Percentiles rank a stretch among this genome's conserved stretches.
phyloP scores from a whole-genome alignment of 768 basidiomycete genomes.

The Termitomyces sp. region DNA sequence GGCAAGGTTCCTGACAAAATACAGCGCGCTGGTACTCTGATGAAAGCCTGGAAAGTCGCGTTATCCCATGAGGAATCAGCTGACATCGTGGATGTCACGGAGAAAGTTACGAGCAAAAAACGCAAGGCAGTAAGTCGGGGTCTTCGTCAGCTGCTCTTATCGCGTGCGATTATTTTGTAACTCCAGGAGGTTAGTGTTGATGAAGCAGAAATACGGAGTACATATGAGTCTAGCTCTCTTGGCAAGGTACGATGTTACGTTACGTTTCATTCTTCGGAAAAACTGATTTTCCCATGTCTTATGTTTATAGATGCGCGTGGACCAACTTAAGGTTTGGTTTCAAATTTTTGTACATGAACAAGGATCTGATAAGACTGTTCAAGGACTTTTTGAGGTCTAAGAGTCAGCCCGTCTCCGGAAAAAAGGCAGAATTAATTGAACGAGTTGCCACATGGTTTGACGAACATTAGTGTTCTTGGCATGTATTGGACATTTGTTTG shows the following conservation, averaged over 20 bases:
- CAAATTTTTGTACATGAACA: not conserved
- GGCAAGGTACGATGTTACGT: conserved; percentile 48
- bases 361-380: conserved; percentile 6
- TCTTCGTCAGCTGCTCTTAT: conserved; percentile 5
- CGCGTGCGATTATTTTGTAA: not conserved
- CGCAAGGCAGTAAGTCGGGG: conserved; percentile 60
- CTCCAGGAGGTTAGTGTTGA: conserved; percentile 55
- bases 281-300: conserved; percentile 10
- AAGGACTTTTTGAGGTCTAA: conserved; percentile 75
- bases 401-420: conserved; percentile 54
- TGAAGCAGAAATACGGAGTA: conserved; percentile 69
- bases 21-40: conserved; percentile 62
- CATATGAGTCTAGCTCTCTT: conserved; percentile 52
- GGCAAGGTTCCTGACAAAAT: conserved; percentile 15
- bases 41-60: conserved; percentile 66
- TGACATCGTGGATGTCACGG: conserved; percentile 35
- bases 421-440: conserved; percentile 67
- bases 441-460: conserved; percentile 62
- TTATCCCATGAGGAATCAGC: conserved; percentile 63
- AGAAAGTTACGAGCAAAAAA: conserved; percentile 43
- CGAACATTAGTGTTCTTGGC: conserved; percentile 22
- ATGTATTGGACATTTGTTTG: not conserved
- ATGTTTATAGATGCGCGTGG: conserved; percentile 56
- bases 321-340: conserved; percentile 67
- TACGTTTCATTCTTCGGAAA: not conserved